Evolutionary conservation across 331 rosid species (phyloP).

Genomic region (Prunus yedoensis): DNA sequence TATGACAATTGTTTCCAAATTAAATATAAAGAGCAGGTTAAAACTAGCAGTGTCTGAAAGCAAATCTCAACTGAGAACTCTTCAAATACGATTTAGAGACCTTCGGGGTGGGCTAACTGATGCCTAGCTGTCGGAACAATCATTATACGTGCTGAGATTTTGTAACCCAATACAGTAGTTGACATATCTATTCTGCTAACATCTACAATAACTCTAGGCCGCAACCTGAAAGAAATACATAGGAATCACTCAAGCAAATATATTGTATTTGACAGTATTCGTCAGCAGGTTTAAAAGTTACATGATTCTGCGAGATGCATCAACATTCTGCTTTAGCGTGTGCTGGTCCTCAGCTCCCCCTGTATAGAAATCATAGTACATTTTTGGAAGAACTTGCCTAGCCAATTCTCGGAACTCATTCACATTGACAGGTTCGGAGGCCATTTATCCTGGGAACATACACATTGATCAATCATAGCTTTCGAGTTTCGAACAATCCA

Average conservation of each 20-base stretch:
- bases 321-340: conserved; percentile 42
- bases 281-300: conserved; percentile 4
- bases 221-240: conserved; percentile 33
- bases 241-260: not conserved
- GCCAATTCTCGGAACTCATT: conserved; percentile 54
- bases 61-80: not conserved
- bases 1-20: too few species aligned
- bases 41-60: not conserved
- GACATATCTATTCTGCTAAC: conserved; percentile 63
- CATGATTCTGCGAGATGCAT: conserved; percentile 49
- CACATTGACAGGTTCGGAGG: conserved; percentile 43
- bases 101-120: conserved; percentile 62
- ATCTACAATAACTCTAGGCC: conserved; percentile 55
- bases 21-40: not conserved
- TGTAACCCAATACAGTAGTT: conserved; percentile 50
- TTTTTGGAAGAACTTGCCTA: conserved; percentile 45
- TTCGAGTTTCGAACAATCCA: not conserved
- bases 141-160: conserved; percentile 56
- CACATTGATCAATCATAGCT: not conserved
- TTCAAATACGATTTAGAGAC: conserved; percentile 28
- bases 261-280: not conserved
- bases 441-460: conserved; percentile 35
- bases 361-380: conserved; percentile 45
- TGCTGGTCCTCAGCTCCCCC: conserved; percentile 58
- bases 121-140: conserved; percentile 60